phyloP scores from a whole-genome alignment of 1,284 basidiomycete species.

The Trametes hirsuta region DNA sequence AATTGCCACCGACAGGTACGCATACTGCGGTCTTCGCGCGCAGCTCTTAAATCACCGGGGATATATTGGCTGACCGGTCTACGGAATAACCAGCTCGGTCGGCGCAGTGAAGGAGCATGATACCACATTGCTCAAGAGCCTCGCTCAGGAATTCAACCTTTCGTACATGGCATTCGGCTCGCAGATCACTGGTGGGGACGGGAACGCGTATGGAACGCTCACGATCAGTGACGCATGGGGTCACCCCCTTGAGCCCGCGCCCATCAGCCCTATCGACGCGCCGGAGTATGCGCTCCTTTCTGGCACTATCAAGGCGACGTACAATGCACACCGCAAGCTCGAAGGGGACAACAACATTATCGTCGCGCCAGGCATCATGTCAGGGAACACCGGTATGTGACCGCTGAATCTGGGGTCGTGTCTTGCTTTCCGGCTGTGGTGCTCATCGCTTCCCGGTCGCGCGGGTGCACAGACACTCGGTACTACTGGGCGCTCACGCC shows the following conservation, averaged over 20 bases:
- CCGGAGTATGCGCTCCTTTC: conserved; percentile 52
- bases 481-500: conserved; percentile 51
- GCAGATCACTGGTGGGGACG: conserved; percentile 31
- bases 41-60: conserved; percentile 19
- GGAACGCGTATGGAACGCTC: conserved; percentile 40
- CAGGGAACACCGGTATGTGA: conserved; percentile 45
- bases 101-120: conserved; percentile 46
- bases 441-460: not conserved
- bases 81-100: conserved; percentile 42
- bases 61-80: conserved; percentile 28
- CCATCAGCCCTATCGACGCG: conserved; percentile 52
- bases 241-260: conserved; percentile 56
- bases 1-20: conserved; percentile 48
- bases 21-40: not conserved
- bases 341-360: conserved; percentile 33
- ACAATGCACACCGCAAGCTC: conserved; percentile 40
- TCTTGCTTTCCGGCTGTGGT: not conserved
- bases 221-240: conserved; percentile 48
- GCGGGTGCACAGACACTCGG: conserved; percentile 43
- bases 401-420: not conserved
- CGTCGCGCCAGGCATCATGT: conserved; percentile 56
- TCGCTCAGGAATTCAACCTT: conserved; percentile 50
- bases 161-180: conserved; percentile 49
- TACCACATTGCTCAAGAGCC: conserved; percentile 41
- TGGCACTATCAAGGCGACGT: conserved; percentile 52